phyloP scores from a whole-genome alignment of 2,329 filamentous ascomycete genomes.

The Aspergillus udagawae region DNA sequence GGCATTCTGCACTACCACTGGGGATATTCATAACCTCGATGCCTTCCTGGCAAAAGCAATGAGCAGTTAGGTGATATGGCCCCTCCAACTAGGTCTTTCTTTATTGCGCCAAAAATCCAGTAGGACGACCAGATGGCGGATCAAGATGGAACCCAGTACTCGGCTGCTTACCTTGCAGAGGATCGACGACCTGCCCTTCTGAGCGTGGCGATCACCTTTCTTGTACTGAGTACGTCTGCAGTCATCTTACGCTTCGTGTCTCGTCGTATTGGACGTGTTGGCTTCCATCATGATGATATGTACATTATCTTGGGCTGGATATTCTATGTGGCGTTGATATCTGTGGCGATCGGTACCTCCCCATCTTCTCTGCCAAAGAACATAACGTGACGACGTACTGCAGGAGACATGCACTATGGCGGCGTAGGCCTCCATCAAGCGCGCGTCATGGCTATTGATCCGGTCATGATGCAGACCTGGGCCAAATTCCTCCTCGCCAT shows the following conservation, averaged over 20 bases:
- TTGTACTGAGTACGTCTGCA: slow-evolving; percentile 1
- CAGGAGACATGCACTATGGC: slow-evolving; percentile 1
- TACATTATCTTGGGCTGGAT: neutral
- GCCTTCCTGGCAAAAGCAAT: neutral
- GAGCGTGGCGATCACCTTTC: neutral
- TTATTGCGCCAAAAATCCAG: neutral
- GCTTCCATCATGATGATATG: slow-evolving; percentile 2
- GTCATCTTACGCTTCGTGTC: slow-evolving; percentile 2
- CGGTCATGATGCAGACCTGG: neutral
- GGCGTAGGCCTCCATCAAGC: slow-evolving; percentile 4
- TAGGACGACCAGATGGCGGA: neutral
- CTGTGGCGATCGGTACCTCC: neutral
- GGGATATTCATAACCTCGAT: neutral
- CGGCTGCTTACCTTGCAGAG: neutral
- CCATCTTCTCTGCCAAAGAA: neutral
- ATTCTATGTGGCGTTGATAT: neutral
- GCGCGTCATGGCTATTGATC: neutral
- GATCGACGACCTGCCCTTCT: neutral
- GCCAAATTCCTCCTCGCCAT: slow-evolving; percentile 1
- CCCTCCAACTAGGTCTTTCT: neutral
- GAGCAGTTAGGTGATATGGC: neutral
- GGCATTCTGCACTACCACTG: neutral
- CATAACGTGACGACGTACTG: neutral
- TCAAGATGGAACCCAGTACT: neutral
- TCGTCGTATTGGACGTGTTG: neutral